Percentiles rank a stretch among this genome's conserved stretches.
Conservation (phyloP, 176 grass and related monocot genomes). For the Hyparrhenia diplandra region DNA sequence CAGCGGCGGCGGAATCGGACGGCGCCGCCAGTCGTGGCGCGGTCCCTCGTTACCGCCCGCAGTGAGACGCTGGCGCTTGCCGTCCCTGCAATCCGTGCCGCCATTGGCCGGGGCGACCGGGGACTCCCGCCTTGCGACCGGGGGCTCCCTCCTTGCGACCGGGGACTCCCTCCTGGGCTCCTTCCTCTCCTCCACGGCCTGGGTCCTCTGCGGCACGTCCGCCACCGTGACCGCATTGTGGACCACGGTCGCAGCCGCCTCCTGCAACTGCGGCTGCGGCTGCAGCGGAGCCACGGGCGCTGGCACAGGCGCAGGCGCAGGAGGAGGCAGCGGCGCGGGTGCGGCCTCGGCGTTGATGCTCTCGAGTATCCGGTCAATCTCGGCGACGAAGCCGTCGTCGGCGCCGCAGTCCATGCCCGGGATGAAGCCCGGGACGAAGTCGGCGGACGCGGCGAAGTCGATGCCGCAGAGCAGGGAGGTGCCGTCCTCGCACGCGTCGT, state of each 20-base stretch:
- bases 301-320: background rate
- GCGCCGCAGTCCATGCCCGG: slow-evolving; percentile 47
- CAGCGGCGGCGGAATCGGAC: background rate
- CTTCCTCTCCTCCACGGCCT: background rate
- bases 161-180: slow-evolving; percentile 14
- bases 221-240: slow-evolving; percentile 16
- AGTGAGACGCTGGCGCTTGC: slow-evolving; percentile 44
- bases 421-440: slow-evolving; percentile 66
- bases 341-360: slow-evolving; percentile 73
- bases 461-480: slow-evolving; percentile 57
- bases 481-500: slow-evolving; percentile 82
- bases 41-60: background rate
- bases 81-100: slow-evolving; percentile 43
- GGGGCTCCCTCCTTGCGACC: no score
- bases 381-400: slow-evolving; percentile 82
- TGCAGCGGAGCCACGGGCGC: background rate
- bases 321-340: background rate
- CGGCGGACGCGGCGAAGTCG: slow-evolving; percentile 57
- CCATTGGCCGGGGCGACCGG: slow-evolving; percentile 16
- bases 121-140: no score
- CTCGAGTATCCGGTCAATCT: slow-evolving; percentile 91
- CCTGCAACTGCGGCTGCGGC: slow-evolving; percentile 7
- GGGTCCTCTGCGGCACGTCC: slow-evolving; percentile 9
- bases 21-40: slow-evolving; percentile 27
- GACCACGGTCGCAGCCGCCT: background rate